These are phyloP conservation scores for Withania somnifera DNA, from an alignment of 305 asterid species.

Conservation along the genomic window DNA sequence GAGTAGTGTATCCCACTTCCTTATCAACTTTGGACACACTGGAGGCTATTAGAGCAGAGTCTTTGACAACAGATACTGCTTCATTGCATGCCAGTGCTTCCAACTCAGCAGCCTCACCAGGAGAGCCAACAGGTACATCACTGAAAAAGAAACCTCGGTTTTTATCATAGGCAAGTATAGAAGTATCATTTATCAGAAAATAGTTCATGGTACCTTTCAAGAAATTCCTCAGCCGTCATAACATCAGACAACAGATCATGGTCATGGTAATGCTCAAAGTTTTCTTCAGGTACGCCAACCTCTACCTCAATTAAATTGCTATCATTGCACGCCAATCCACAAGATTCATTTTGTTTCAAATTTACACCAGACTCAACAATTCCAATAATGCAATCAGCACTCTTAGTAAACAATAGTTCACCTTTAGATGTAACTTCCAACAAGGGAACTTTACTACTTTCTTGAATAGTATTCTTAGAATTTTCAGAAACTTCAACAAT, in stretches of 20 bases:
- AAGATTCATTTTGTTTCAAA: not conserved
- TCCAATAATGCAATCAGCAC: not conserved
- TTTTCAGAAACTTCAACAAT: not conserved
- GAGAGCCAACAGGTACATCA: not conserved
- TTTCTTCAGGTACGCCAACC: not conserved
- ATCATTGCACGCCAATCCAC: not conserved
- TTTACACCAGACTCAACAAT: not conserved
- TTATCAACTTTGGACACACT: no score
- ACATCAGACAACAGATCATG: not conserved
- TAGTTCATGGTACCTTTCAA: not conserved
- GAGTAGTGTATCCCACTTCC: no score
- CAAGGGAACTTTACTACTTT: no score
- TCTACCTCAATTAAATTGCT: no score
- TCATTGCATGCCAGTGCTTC: not conserved
- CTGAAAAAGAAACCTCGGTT: not conserved
- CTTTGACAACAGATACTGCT: not conserved
- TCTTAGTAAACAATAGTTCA: not conserved
- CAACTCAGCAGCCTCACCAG: not conserved
- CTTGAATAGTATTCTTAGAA: not conserved
- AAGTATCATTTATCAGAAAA: not conserved
- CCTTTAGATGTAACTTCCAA: not conserved
- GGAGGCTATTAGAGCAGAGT: no score
- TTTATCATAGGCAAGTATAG: not conserved
- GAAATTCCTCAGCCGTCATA: fast-evolving
- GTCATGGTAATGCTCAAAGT: not conserved